Evolutionary conservation across 208 protist species (phyloP).

Genomic region (Leishmania tropica): DNA sequence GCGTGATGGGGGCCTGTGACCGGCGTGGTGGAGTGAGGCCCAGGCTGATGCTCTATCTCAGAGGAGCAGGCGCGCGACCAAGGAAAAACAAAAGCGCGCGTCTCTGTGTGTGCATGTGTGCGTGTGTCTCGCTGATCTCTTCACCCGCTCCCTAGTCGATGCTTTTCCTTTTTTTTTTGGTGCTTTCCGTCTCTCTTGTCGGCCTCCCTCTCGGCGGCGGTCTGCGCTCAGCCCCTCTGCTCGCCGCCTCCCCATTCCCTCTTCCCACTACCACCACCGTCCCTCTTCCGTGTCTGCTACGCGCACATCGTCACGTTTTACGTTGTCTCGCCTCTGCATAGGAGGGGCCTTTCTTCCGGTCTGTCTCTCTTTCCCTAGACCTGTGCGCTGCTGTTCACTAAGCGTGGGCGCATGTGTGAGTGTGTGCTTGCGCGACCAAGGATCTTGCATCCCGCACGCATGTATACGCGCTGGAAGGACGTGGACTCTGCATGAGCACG

Average conservation of each 20-base stretch:
- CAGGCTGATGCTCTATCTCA: background rate
- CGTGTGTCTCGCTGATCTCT: background rate
- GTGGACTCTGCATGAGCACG: background rate
- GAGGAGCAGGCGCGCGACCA: background rate
- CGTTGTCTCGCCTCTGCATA: background rate
- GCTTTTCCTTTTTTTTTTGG: background rate
- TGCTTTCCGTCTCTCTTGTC: background rate
- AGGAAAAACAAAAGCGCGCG: too few species aligned
- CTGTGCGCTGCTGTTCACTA: background rate
- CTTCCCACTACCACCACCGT: background rate
- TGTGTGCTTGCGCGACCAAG: background rate
- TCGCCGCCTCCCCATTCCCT: background rate
- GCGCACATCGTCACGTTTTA: background rate
- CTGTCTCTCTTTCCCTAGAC: background rate
- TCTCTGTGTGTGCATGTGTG: constrained; percentile 1
- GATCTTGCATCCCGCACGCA: background rate
- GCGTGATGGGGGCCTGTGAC: background rate
- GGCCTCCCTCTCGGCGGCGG: background rate
- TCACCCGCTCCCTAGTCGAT: background rate
- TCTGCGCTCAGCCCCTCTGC: background rate
- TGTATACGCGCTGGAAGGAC: background rate
- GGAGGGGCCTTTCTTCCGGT: background rate
- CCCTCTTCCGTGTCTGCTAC: background rate
- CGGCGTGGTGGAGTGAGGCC: background rate
- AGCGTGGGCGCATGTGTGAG: background rate